A percentile compares a stretch with the other conserved stretches of the same genome.
phyloP scores from a whole-genome alignment of 2,329 filamentous ascomycete species.

The Paecilomyces niveus region DNA sequence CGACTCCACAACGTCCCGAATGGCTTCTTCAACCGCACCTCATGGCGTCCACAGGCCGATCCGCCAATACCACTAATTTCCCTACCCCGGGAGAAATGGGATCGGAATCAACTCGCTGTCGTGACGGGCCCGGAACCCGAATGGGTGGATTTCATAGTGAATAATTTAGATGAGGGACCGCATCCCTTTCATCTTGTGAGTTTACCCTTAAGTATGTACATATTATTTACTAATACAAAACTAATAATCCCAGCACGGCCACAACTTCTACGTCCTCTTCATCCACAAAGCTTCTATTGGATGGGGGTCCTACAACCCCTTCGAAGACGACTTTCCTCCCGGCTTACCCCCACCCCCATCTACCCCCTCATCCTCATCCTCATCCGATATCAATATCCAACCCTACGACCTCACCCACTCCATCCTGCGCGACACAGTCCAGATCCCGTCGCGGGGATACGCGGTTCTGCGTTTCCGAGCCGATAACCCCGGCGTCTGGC shows the following conservation, averaged over 20 bases:
- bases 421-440: constrained; percentile 10
- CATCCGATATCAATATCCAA: neutral
- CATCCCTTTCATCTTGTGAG: constrained; percentile 46
- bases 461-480: constrained; percentile 48
- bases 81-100: constrained; percentile 32
- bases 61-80: constrained; percentile 26
- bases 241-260: constrained; percentile 22
- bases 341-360: constrained; percentile 7
- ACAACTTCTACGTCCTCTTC: constrained; percentile 27
- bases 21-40: constrained; percentile 44
- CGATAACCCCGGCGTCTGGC: constrained; percentile 46
- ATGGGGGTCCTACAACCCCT: constrained; percentile 34
- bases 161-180: constrained; percentile 44
- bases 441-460: constrained; percentile 40
- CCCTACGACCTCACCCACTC: constrained; percentile 9
- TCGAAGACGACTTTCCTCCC: constrained; percentile 15
- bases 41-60: constrained; percentile 33
- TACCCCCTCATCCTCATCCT: neutral
- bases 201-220: neutral
- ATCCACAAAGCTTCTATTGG: constrained; percentile 22
- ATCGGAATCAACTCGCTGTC: constrained; percentile 35
- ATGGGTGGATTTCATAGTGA: constrained; percentile 45
- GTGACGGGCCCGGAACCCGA: constrained; percentile 17
- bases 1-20: constrained; percentile 36
- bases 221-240: neutral